phyloP scores from a whole-genome alignment of 2,329 filamentous ascomycete species.

The Scedosporium apiospermum region DNA sequence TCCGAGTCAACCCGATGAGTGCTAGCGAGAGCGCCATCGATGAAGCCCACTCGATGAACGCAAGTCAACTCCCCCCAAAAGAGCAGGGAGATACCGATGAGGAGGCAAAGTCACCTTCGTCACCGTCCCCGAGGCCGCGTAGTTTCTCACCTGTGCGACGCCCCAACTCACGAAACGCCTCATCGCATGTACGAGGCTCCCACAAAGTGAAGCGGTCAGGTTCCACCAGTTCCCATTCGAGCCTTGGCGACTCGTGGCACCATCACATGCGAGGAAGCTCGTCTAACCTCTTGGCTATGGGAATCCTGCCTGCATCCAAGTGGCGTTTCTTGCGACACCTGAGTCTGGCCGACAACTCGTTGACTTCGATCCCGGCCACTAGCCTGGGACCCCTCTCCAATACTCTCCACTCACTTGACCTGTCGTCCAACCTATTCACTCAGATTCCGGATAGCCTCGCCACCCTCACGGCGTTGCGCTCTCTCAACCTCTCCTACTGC shows the following conservation, averaged over 20 bases:
- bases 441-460: slow-evolving; percentile 89
- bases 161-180: slow-evolving; percentile 62
- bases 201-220: slow-evolving; percentile 77
- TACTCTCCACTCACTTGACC: slow-evolving; percentile 82
- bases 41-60: slow-evolving; percentile 23
- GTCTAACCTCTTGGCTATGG: slow-evolving; percentile 64
- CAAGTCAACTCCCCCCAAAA: slow-evolving; percentile 12
- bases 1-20: slow-evolving; percentile 51
- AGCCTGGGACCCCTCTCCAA: slow-evolving; percentile 77
- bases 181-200: slow-evolving; percentile 55
- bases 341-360: slow-evolving; percentile 81
- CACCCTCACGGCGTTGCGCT: slow-evolving; percentile 75
- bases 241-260: slow-evolving; percentile 54
- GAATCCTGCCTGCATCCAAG: slow-evolving; percentile 71
- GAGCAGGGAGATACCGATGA: slow-evolving; percentile 34
- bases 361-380: slow-evolving; percentile 67
- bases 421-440: slow-evolving; percentile 88
- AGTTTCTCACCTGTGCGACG: slow-evolving; percentile 79
- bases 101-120: slow-evolving; percentile 20
- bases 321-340: slow-evolving; percentile 93
- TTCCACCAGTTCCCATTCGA: slow-evolving; percentile 88
- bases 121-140: slow-evolving; percentile 32
- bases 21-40: slow-evolving; percentile 40
- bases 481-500: slow-evolving; percentile 88
- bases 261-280: slow-evolving; percentile 56